These are phyloP conservation scores for Hygrophorus pudorinus DNA, from an alignment of 768 basidiomycete genomes.

Conservation along the genomic window DNA sequence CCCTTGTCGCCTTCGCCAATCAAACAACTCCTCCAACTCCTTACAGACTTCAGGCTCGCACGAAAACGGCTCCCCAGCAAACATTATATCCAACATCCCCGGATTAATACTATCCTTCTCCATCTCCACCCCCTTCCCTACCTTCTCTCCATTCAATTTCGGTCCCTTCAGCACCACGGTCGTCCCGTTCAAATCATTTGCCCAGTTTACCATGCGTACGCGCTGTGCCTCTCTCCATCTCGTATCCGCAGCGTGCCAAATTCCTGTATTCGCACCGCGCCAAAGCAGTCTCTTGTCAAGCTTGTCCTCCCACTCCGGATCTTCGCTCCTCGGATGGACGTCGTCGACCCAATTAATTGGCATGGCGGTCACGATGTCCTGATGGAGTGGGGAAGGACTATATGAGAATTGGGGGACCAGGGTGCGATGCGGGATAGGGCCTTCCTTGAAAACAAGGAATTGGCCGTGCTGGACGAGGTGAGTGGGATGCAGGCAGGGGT, in stretches of 20 bases:
- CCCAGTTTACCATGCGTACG: slow-evolving; percentile 30
- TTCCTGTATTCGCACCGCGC: slow-evolving; percentile 71
- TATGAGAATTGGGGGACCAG: slow-evolving; percentile 46
- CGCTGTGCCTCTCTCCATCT: slow-evolving; percentile 46
- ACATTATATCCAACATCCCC: slow-evolving; percentile 52
- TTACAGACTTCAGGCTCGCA: slow-evolving; percentile 38
- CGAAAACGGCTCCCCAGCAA: slow-evolving; percentile 32
- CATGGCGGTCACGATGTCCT: slow-evolving; percentile 43
- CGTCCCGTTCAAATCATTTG: slow-evolving; percentile 33
- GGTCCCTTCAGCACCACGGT: slow-evolving; percentile 28
- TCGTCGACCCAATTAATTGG: slow-evolving; percentile 34
- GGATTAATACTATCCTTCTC: slow-evolving; percentile 35
- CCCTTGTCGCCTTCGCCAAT: slow-evolving; percentile 36
- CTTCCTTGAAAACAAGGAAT: slow-evolving; percentile 36
- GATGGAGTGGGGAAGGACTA: slow-evolving; percentile 40
- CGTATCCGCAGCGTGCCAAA: slow-evolving; percentile 26
- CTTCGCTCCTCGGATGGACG: slow-evolving; percentile 29
- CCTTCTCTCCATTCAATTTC: slow-evolving; percentile 14
- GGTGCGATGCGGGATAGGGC: slow-evolving; percentile 31
- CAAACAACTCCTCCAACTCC: slow-evolving; percentile 34
- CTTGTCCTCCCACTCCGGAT: slow-evolving; percentile 60
- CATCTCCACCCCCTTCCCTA: slow-evolving; percentile 24
- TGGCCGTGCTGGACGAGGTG: slow-evolving; percentile 40
- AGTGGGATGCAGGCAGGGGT: slow-evolving; percentile 38
- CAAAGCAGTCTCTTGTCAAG: slow-evolving; percentile 52